phyloP scores from a whole-genome alignment of 352 stramenopile genomes.

The Phytophthora palmivora region DNA sequence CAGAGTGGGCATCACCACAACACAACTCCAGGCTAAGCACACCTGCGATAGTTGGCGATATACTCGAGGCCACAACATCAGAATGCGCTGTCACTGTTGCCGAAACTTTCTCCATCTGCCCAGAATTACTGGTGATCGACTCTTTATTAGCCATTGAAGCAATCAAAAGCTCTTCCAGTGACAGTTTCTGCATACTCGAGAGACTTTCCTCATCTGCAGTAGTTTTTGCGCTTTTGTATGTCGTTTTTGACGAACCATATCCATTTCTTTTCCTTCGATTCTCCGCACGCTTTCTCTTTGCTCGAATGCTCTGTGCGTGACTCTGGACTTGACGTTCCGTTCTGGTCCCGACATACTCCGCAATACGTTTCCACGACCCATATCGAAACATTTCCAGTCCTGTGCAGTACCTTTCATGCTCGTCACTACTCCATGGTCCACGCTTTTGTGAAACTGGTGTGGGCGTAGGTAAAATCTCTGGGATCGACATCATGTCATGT shows the following conservation, averaged over 20 bases:
- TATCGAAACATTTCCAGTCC: conserved; percentile 18
- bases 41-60: conserved; percentile 2
- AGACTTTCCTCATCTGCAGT: background rate
- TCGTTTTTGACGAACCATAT: background rate
- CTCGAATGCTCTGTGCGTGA: conserved; percentile 28
- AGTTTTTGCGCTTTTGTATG: conserved; percentile 5
- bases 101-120: background rate
- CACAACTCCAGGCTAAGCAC: background rate
- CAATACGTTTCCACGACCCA: conserved; percentile 28
- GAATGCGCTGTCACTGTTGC: background rate
- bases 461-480: background rate
- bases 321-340: conserved; percentile 28
- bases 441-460: background rate
- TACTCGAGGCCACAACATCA: background rate
- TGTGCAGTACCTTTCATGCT: conserved; percentile 22
- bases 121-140: background rate
- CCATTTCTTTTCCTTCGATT: conserved; percentile 6
- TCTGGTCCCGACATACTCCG: conserved; percentile 21
- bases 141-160: conserved; percentile 6
- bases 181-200: background rate
- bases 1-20: background rate
- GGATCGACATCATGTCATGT: background rate
- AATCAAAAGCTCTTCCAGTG: conserved; percentile 11
- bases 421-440: conserved; percentile 25
- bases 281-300: conserved; percentile 18